Evolutionary conservation across 192 early-diverging fungal genomes (phyloP), one percentile per base, ranked within the genome.

Genomic region (Powellomyces hirtus): DNA sequence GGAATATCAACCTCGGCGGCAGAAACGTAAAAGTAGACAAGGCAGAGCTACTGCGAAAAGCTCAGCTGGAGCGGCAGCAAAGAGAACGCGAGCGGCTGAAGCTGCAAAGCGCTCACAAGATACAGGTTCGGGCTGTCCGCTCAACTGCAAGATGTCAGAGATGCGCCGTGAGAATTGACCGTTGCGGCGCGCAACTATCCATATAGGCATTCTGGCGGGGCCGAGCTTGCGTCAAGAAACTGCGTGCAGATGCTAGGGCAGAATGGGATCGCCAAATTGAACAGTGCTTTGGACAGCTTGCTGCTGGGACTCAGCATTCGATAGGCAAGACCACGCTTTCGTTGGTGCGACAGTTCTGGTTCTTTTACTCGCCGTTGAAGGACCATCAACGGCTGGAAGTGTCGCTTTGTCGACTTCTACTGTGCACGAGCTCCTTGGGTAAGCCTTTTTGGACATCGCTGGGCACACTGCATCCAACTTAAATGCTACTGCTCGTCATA

Each of bases 1-100:
- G 89, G 20, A 82, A 84, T 42, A 97, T 97, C 61, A 93, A 89
- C 62, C 81, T 97, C 35, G 94, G 93, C 52, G 92, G 93, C 0
- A 75, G 81, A 31, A 75, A 45, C n/a, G 82, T 73, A 44, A 49
- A 71, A n/a, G 77, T 84, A 51, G 89, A 91, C 69, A 89, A 89
- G 57, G 75, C 82, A 24, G 77, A 79, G 14, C 77, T 94, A 13
- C 64, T 95, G 46, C 73, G 76, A 27, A 59, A 62, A 35, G 87
- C 89, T 0, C 90, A 93, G 60, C 79, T 79, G 34, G 90, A 92
- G 62, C 77, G 95, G 11, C 81, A 82, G 46, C 69, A 75, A 56
- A 73, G 95, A 65, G 92, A 94, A 61, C 50, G 68, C 0, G 91
- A 95, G 58, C 79, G 92, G n/a, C 59, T 66, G 11, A 64, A 78